Conservation (phyloP, 2,329 filamentous ascomycete genomes). For the Calonectria leucothoes region DNA sequence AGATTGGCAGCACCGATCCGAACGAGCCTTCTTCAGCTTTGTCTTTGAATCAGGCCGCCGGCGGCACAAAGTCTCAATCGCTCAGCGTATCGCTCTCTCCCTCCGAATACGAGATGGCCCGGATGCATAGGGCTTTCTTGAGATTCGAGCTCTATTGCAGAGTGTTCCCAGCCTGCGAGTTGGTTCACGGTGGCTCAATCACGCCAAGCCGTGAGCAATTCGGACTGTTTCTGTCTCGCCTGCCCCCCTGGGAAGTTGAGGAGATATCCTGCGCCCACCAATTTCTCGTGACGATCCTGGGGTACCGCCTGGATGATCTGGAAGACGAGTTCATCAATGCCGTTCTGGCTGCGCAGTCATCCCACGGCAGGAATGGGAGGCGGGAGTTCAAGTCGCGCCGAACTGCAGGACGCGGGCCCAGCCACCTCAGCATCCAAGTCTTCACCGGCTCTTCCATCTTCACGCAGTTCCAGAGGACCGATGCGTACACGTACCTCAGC, state of each 20-base stretch:
- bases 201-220: not conserved
- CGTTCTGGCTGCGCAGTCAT: not conserved
- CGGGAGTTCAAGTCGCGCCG: not conserved
- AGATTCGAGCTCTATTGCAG: not conserved
- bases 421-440: not conserved
- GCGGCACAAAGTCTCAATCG: no score
- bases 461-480: not conserved
- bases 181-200: not conserved
- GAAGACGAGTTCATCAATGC: not conserved
- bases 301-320: not conserved
- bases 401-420: not conserved
- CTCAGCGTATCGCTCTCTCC: not conserved
- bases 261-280: not conserved
- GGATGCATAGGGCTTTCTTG: not conserved
- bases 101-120: not conserved
- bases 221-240: not conserved
- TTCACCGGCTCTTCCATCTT: not conserved
- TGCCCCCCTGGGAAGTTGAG: not conserved
- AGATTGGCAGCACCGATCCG: not conserved
- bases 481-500: not conserved
- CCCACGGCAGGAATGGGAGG: not conserved
- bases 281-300: not conserved
- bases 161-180: not conserved
- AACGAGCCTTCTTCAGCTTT: no score
- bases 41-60: no score